A percentile compares a stretch with the other conserved stretches of the same genome.
Evolutionary conservation across 768 basidiomycete genomes (phyloP).

Genomic region (Strobilomyces dryophilus): DNA sequence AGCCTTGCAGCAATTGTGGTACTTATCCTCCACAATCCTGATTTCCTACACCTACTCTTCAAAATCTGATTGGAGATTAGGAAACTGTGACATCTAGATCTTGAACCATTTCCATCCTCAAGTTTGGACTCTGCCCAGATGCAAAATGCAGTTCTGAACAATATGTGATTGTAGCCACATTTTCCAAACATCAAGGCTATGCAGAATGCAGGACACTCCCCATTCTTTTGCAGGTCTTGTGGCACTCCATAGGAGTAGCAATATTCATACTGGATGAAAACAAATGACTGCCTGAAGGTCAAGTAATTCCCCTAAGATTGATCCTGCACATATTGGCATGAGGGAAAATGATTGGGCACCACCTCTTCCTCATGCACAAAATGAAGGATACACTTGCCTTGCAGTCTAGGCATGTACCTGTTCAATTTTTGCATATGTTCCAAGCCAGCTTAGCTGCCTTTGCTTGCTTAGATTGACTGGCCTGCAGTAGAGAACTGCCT

Average conservation of each 20-base stretch:
- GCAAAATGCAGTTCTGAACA: slow-evolving; percentile 1
- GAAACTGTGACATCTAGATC: neutral
- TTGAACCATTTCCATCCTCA: neutral
- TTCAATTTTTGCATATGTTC: too few species aligned
- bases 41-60: neutral
- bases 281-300: neutral
- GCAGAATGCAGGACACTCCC: neutral
- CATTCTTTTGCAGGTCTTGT: neutral
- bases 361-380: too few species aligned
- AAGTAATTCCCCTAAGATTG: neutral
- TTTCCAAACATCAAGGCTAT: neutral
- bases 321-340: neutral
- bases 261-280: neutral
- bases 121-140: slow-evolving; percentile 1
- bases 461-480: too few species aligned
- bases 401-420: too few species aligned
- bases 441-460: too few species aligned
- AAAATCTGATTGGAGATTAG: neutral
- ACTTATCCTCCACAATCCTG: neutral
- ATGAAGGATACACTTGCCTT: too few species aligned
- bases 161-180: neutral
- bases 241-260: neutral
- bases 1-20: slow-evolving; percentile 1
- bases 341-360: neutral
- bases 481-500: too few species aligned